Percentiles rank a stretch among this genome's conserved stretches.
Evolutionary conservation across 2,329 filamentous ascomycete species (phyloP).

Genomic region (Epichloe hybrida): DNA sequence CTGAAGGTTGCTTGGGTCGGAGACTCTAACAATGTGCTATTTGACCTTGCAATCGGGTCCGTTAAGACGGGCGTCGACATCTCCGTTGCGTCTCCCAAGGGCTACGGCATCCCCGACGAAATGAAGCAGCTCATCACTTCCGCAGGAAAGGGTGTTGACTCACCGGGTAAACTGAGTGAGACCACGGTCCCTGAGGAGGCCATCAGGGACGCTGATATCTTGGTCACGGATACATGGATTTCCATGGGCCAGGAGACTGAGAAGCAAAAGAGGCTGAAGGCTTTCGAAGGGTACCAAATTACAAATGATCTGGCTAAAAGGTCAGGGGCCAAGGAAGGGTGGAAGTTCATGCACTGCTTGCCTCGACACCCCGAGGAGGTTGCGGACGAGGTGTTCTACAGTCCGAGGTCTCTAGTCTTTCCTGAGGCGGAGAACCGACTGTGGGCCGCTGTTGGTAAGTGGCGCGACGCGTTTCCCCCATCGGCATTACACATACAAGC

Average conservation of each 20-base stretch:
- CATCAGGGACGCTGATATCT: slow-evolving; percentile 70
- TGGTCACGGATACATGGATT: slow-evolving; percentile 96
- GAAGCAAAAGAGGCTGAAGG: slow-evolving; percentile 58
- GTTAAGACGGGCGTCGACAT: slow-evolving; percentile 80
- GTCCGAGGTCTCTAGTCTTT: slow-evolving; percentile 74
- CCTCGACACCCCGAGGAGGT: slow-evolving; percentile 90
- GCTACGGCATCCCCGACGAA: slow-evolving; percentile 63
- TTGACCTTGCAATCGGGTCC: slow-evolving; percentile 79
- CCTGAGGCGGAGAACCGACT: slow-evolving; percentile 88
- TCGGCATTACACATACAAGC: neutral
- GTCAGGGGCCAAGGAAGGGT: slow-evolving; percentile 74
- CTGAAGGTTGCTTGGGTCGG: slow-evolving; percentile 93
- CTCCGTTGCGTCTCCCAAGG: slow-evolving; percentile 71
- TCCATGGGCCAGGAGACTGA: slow-evolving; percentile 97
- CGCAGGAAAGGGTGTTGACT: slow-evolving; percentile 41
- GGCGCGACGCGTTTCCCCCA: neutral
- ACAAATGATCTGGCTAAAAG: slow-evolving; percentile 71
- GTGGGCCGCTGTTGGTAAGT: slow-evolving; percentile 71
- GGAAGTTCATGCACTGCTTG: slow-evolving; percentile 98
- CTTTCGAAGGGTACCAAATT: slow-evolving; percentile 82
- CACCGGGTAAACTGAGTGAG: slow-evolving; percentile 55
- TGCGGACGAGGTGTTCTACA: slow-evolving; percentile 87
- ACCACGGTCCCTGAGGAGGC: slow-evolving; percentile 73
- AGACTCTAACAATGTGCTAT: slow-evolving; percentile 94
- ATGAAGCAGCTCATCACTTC: slow-evolving; percentile 63